These are phyloP conservation scores for Boechera stricta DNA, from an alignment of 345 rosid genomes.

Conservation along the genomic window DNA sequence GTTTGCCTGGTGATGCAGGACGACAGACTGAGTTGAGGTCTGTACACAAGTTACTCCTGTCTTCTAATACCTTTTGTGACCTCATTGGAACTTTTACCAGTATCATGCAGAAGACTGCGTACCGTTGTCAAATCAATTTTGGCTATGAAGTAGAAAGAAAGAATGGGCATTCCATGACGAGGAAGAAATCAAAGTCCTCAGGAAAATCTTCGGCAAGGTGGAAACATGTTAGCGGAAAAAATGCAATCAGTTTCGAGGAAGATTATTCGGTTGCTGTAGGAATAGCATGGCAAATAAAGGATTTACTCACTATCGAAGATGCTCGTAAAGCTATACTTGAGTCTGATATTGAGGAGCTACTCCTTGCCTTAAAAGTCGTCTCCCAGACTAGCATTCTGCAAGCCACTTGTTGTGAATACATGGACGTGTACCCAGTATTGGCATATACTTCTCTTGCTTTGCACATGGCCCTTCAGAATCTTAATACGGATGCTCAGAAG, in stretches of 20 bases:
- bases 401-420: constrained; percentile 51
- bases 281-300: constrained; percentile 91
- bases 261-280: constrained; percentile 77
- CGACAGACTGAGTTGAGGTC: constrained; percentile 75
- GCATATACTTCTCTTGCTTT: constrained; percentile 78
- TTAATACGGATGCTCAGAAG: constrained; percentile 38
- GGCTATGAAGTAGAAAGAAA: constrained; percentile 64
- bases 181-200: constrained; percentile 63
- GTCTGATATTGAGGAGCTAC: constrained; percentile 61
- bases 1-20: constrained; percentile 59
- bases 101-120: constrained; percentile 70
- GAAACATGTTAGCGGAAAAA: constrained; percentile 61
- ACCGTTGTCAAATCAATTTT: constrained; percentile 78
- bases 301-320: constrained; percentile 62
- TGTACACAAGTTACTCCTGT: constrained; percentile 74
- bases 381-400: constrained; percentile 79
- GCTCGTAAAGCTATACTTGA: constrained; percentile 57
- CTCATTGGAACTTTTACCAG: constrained; percentile 63
- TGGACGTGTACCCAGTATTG: constrained; percentile 70
- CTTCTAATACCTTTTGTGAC: constrained; percentile 56
- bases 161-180: constrained; percentile 49
- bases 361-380: constrained; percentile 68
- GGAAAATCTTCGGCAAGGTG: constrained; percentile 59
- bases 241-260: constrained; percentile 58
- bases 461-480: constrained; percentile 58